phyloP scores from a whole-genome alignment of 2,329 filamentous ascomycete genomes.

The Fusarium tanahbumbuense region DNA sequence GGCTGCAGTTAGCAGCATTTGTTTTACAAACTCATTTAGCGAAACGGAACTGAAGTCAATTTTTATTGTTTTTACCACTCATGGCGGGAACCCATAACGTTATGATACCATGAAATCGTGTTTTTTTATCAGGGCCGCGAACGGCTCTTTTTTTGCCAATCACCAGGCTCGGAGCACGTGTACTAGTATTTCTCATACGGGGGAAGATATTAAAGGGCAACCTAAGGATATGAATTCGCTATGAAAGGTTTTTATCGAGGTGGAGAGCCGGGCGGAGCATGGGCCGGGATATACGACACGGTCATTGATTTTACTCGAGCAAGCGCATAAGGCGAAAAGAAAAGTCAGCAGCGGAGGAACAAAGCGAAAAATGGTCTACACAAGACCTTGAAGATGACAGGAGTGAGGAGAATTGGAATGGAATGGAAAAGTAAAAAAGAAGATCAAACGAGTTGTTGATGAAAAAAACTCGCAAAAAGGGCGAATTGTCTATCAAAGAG shows the following conservation, averaged over 20 bases:
- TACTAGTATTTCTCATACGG: slow-evolving; percentile 43
- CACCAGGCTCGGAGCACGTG: slow-evolving; percentile 42
- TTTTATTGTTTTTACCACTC: slow-evolving; percentile 37
- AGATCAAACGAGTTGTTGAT: slow-evolving; percentile 33
- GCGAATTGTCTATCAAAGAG: slow-evolving; percentile 39
- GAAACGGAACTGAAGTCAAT: slow-evolving; percentile 28
- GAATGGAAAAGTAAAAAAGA: slow-evolving; percentile 16
- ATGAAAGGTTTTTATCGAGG: slow-evolving; percentile 9
- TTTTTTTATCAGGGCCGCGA: slow-evolving; percentile 36
- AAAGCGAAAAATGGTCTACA: slow-evolving; percentile 16
- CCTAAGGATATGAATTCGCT: slow-evolving; percentile 39
- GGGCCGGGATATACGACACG: slow-evolving; percentile 15
- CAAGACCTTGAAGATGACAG: background rate
- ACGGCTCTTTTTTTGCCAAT: slow-evolving; percentile 36
- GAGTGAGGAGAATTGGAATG: background rate
- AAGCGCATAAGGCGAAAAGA: slow-evolving; percentile 32
- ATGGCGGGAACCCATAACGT: slow-evolving; percentile 42
- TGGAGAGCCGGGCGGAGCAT: slow-evolving; percentile 8
- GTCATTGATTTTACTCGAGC: slow-evolving; percentile 28
- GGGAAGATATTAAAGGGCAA: slow-evolving; percentile 43
- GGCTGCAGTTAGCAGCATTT: slow-evolving; percentile 43
- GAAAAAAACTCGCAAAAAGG: slow-evolving; percentile 46
- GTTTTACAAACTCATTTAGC: slow-evolving; percentile 38
- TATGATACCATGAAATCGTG: slow-evolving; percentile 50
- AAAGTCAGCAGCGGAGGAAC: slow-evolving; percentile 38